These are phyloP conservation scores for Talaromyces rugulosus DNA, from an alignment of 2,329 filamentous ascomycete genomes.

Conservation along the genomic window DNA sequence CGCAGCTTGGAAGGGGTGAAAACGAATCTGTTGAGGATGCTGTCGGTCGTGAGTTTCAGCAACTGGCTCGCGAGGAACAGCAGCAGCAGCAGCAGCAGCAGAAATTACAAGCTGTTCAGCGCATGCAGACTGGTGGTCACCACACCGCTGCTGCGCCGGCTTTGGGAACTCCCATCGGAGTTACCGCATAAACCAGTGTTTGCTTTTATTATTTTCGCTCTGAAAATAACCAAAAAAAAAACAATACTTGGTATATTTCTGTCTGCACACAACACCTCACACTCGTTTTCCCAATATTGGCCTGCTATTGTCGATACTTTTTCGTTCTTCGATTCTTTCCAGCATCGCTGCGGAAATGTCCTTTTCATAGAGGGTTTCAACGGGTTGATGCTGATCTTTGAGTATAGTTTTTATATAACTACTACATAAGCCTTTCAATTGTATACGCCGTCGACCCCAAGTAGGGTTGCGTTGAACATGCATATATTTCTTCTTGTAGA, in stretches of 20 bases:
- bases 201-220: neutral
- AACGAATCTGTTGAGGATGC: constrained; percentile 60
- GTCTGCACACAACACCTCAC: neutral
- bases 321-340: constrained; percentile 10
- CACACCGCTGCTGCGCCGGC: constrained; percentile 16
- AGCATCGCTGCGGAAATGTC: neutral
- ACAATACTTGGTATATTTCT: neutral
- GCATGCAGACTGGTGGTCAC: constrained; percentile 14
- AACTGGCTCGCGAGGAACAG: constrained; percentile 14
- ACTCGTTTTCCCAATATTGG: neutral
- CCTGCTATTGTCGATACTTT: neutral
- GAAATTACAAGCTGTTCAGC: neutral
- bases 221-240: neutral
- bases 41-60: constrained; percentile 40
- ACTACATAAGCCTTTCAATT: constrained; percentile 7
- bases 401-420: constrained; percentile 2
- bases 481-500: neutral
- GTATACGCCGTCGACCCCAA: constrained; percentile 12
- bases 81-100: neutral
- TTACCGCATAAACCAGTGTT: constrained; percentile 21
- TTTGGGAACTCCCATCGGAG: constrained; percentile 23
- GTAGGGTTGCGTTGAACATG: constrained; percentile 7
- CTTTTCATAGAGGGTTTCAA: neutral
- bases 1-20: constrained; percentile 67
- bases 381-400: neutral